Evolutionary conservation across 2,329 filamentous ascomycete genomes (phyloP).

Genomic region (Emericellopsis atlantica): DNA sequence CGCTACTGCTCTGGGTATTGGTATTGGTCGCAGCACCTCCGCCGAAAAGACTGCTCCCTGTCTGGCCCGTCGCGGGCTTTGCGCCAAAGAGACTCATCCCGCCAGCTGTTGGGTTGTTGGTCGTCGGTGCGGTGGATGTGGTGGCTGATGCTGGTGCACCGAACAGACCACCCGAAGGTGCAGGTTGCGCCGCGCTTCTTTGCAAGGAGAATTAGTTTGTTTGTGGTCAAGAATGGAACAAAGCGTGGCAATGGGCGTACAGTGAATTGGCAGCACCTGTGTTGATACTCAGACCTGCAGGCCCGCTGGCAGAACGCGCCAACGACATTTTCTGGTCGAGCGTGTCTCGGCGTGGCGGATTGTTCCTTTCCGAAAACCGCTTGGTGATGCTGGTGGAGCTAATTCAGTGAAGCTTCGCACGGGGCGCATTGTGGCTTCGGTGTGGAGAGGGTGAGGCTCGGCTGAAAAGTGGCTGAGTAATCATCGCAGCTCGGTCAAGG

Average conservation of each 20-base stretch:
- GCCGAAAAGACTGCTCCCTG: conserved; percentile 17
- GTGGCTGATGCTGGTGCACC: conserved; percentile 12
- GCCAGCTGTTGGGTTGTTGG: conserved; percentile 7
- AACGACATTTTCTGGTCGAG: conserved; percentile 26
- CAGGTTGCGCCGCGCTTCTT: neutral
- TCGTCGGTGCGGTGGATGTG: conserved; percentile 8
- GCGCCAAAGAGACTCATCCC: conserved; percentile 23
- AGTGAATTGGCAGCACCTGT: conserved; percentile 41
- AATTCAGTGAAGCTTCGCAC: neutral
- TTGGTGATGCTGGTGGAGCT: conserved; percentile 1
- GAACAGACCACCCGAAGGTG: conserved; percentile 19
- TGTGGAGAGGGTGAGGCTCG: neutral
- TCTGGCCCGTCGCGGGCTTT: conserved; percentile 9
- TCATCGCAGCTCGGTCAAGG: neutral
- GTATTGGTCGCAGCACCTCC: conserved; percentile 9
- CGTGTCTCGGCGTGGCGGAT: neutral
- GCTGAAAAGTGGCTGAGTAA: neutral
- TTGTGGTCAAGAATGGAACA: no score
- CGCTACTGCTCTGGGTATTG: conserved; percentile 6
- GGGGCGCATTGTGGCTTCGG: neutral
- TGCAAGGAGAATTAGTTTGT: no score
- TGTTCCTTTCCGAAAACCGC: neutral
- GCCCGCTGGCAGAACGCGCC: conserved; percentile 45
- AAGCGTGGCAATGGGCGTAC: neutral
- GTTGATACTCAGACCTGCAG: conserved; percentile 50